Evolutionary conservation across 1,139 yeast species (phyloP).

Genomic region (Pichia sp.): DNA sequence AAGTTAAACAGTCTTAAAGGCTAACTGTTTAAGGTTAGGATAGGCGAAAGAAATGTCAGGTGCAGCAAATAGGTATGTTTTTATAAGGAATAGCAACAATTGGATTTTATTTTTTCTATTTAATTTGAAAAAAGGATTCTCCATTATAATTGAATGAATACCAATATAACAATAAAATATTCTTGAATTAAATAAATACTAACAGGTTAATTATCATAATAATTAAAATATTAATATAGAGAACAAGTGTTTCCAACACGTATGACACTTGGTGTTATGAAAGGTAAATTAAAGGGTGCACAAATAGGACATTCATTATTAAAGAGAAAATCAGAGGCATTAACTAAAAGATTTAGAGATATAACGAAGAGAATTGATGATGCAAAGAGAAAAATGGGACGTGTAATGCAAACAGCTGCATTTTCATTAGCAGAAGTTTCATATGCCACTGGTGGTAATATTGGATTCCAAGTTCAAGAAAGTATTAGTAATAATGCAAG

Average conservation of each 20-base stretch:
- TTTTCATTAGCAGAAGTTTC: conserved; percentile 95
- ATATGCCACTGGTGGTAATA: conserved; percentile 88
- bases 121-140: not conserved
- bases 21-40: too few species aligned
- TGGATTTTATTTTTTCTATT: too few species aligned
- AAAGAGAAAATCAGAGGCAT: conserved; percentile 94
- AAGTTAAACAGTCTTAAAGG: too few species aligned
- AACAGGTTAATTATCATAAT: not conserved
- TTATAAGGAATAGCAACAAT: not conserved
- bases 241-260: conserved; percentile 94
- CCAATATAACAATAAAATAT: not conserved
- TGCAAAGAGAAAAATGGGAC: conserved; percentile 94
- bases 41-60: conserved; percentile 15
- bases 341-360: conserved; percentile 92
- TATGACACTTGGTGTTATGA: conserved; percentile 94
- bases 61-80: conserved; percentile 19
- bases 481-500: conserved; percentile 77
- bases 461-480: conserved; percentile 92
- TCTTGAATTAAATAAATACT: not conserved
- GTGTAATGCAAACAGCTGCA: conserved; percentile 97
- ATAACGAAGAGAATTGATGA: conserved; percentile 92
- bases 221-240: conserved; percentile 38
- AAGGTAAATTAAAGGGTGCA: conserved; percentile 92
- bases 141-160: too few species aligned
- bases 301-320: conserved; percentile 91